phyloP scores from a whole-genome alignment of 1,284 basidiomycete species.

The Cystobasidium pallidum region DNA sequence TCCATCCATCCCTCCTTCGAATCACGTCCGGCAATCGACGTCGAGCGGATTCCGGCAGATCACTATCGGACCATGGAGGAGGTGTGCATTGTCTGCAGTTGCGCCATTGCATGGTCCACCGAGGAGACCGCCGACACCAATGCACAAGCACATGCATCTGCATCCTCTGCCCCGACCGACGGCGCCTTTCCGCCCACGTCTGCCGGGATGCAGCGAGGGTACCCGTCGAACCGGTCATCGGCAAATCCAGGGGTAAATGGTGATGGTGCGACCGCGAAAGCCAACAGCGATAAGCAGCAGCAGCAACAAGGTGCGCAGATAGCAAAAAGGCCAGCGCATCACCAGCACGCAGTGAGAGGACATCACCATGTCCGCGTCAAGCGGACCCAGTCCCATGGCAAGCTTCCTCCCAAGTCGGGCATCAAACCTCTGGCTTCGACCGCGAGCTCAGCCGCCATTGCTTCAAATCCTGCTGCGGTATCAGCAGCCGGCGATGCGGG shows the following conservation, averaged over 20 bases:
- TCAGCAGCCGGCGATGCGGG: conserved; percentile 15
- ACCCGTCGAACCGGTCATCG: conserved; percentile 3
- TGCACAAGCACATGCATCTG: conserved; percentile 2
- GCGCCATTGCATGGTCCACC: conserved; percentile 25
- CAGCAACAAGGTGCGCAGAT: neutral
- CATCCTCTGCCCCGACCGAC: neutral
- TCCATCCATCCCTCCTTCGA: too few relatives aligned
- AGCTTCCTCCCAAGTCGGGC: conserved; percentile 24
- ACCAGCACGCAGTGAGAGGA: conserved; percentile 2
- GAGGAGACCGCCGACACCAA: conserved; percentile 2
- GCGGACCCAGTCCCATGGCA: conserved; percentile 27
- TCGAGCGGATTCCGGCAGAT: neutral
- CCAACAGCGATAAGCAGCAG: conserved; percentile 1
- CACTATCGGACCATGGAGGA: conserved; percentile 31
- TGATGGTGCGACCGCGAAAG: neutral
- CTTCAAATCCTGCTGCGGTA: conserved; percentile 14
- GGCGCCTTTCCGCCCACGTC: conserved; percentile 1
- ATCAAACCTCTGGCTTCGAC: conserved; percentile 21
- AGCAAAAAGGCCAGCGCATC: neutral
- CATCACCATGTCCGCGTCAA: conserved; percentile 21
- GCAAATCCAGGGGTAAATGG: conserved; percentile 12
- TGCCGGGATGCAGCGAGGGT: conserved; percentile 12
- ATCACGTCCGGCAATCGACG: conserved; percentile 2
- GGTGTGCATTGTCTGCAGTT: conserved; percentile 42
- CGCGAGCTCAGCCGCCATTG: neutral